Conservation (phyloP, 768 basidiomycete genomes). For the Cantharellus cinnabarinus region DNA sequence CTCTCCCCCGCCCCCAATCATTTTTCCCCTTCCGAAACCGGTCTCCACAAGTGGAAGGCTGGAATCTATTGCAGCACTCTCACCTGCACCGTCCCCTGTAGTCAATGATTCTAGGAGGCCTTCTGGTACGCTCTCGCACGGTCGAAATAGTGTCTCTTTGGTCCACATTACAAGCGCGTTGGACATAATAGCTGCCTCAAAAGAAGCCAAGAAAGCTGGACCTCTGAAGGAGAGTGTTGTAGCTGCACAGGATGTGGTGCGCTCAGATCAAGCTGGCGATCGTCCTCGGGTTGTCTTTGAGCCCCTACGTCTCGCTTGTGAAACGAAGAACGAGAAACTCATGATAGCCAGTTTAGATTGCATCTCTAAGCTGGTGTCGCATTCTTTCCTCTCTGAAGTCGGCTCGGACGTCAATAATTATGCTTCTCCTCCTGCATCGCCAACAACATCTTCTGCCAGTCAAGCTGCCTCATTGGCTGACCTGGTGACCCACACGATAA, state of each 20-base stretch:
- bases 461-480: slow-evolving; percentile 57
- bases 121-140: not conserved
- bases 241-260: slow-evolving; percentile 64
- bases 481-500: slow-evolving; percentile 85
- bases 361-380: slow-evolving; percentile 90
- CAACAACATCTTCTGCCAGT: slow-evolving; percentile 16
- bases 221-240: slow-evolving; percentile 72
- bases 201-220: slow-evolving; percentile 66
- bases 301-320: slow-evolving; percentile 89
- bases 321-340: slow-evolving; percentile 80
- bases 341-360: slow-evolving; percentile 96
- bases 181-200: slow-evolving; percentile 68
- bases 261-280: slow-evolving; percentile 51
- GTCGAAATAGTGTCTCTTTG: slow-evolving; percentile 1
- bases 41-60: not conserved
- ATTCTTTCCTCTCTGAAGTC: slow-evolving; percentile 83
- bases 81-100: not conserved
- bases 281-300: slow-evolving; percentile 79
- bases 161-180: slow-evolving; percentile 59
- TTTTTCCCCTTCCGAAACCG: not conserved
- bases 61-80: not conserved
- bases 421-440: slow-evolving; percentile 63
- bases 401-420: slow-evolving; percentile 22
- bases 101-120: not conserved
- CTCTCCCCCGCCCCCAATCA: not conserved